Conservation (phyloP, 2,329 filamentous ascomycete genomes). For the Aspergillus bombycis region DNA sequence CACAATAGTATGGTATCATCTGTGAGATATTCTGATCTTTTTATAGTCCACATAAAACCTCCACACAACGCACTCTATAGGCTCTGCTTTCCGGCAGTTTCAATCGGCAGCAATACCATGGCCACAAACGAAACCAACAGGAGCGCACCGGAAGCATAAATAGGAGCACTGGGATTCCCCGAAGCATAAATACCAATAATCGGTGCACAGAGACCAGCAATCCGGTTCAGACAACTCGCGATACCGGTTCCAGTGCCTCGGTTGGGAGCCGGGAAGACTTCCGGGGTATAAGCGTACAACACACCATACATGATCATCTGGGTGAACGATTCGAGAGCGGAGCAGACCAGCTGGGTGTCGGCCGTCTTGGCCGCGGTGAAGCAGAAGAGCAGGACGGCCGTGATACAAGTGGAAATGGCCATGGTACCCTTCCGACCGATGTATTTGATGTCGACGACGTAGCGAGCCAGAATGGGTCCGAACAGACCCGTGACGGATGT, state of each 20-base stretch:
- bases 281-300: conserved; percentile 59
- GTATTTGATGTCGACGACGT: conserved; percentile 71
- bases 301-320: conserved; percentile 59
- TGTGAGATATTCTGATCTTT: background rate
- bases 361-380: conserved; percentile 55
- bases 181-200: conserved; percentile 46
- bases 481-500: conserved; percentile 76
- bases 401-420: conserved; percentile 55
- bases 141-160: conserved; percentile 48
- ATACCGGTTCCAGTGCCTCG: conserved; percentile 56
- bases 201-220: conserved; percentile 46
- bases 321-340: conserved; percentile 57
- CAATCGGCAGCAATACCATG: conserved; percentile 48
- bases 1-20: background rate
- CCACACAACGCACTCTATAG: conserved; percentile 28
- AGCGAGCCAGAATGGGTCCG: conserved; percentile 74
- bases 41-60: background rate
- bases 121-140: conserved; percentile 46
- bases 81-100: conserved; percentile 45
- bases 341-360: conserved; percentile 53
- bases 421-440: conserved; percentile 61
- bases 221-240: conserved; percentile 43
- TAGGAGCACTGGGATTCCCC: conserved; percentile 41
- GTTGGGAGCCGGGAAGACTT: conserved; percentile 57
- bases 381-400: conserved; percentile 57